Percentiles rank a stretch among this genome's conserved stretches.
Conservation (phyloP, 2,329 filamentous ascomycete genomes). For the Volutella citrinella region DNA sequence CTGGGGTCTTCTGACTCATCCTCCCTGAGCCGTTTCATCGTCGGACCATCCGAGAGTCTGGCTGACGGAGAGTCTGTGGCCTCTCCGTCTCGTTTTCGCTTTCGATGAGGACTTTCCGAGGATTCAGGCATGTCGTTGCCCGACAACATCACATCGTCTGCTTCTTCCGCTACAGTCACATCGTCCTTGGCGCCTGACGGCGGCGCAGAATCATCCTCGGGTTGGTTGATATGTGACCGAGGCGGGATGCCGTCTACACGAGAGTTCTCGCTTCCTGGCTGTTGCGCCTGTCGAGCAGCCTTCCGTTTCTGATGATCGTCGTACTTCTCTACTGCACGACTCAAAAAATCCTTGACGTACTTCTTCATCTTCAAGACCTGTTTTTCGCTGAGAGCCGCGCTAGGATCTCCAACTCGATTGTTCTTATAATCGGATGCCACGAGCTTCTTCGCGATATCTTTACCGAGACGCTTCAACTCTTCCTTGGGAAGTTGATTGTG, state of each 20-base stretch:
- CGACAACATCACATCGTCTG: conserved; percentile 36
- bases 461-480: conserved; percentile 59
- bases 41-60: conserved; percentile 55
- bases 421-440: conserved; percentile 92
- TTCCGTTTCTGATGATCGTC: conserved; percentile 64
- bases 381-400: conserved; percentile 64
- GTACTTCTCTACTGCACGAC: conserved; percentile 79
- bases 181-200: conserved; percentile 15
- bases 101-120: conserved; percentile 51
- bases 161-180: conserved; percentile 21
- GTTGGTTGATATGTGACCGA: conserved; percentile 7
- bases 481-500: conserved; percentile 84
- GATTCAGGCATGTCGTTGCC: conserved; percentile 45
- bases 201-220: conserved; percentile 16
- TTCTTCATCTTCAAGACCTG: conserved; percentile 80
- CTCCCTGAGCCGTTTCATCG: conserved; percentile 51
- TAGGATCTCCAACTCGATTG: conserved; percentile 79
- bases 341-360: conserved; percentile 81
- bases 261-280: conserved; percentile 16
- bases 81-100: conserved; percentile 59
- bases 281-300: conserved; percentile 36
- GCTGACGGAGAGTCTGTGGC: conserved; percentile 38
- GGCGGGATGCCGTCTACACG: conserved; percentile 5
- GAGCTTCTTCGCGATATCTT: conserved; percentile 79
- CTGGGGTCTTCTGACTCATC: conserved; percentile 37